Evolutionary conservation across 2,329 filamentous ascomycete species (phyloP).

Genomic region (Colletotrichum tofieldiae): DNA sequence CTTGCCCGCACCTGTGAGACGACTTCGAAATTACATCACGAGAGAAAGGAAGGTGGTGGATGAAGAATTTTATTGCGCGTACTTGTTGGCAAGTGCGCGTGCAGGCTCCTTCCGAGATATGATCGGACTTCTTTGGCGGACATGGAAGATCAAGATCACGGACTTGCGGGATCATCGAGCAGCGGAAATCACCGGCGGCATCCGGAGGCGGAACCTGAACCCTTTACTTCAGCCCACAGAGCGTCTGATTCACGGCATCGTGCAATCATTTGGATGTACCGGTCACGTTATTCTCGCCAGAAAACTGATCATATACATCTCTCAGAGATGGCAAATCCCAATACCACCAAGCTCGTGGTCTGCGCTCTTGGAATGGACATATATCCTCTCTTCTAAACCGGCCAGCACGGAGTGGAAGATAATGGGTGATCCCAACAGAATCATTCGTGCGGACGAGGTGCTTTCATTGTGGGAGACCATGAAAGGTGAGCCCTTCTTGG

Average conservation of each 20-base stretch:
- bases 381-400: constrained; percentile 65
- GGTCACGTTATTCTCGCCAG: constrained; percentile 73
- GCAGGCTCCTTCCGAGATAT: constrained; percentile 34
- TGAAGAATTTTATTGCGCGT: constrained; percentile 31
- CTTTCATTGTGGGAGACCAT: constrained; percentile 72
- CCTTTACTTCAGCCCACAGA: constrained; percentile 73
- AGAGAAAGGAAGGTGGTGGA: constrained; percentile 6
- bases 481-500: constrained; percentile 69
- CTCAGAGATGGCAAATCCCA: constrained; percentile 69
- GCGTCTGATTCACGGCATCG: constrained; percentile 75
- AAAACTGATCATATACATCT: constrained; percentile 74
- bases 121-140: constrained; percentile 18
- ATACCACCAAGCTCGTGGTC: constrained; percentile 75
- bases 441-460: constrained; percentile 61
- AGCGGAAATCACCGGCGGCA: constrained; percentile 48
- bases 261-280: constrained; percentile 78
- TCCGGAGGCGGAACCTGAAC: constrained; percentile 58
- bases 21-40: constrained; percentile 39
- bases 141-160: constrained; percentile 27
- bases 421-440: constrained; percentile 49
- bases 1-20: constrained; percentile 21
- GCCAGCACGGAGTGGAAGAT: constrained; percentile 55
- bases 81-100: constrained; percentile 35
- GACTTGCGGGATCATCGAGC: constrained; percentile 42
- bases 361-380: constrained; percentile 78